Percentiles rank a stretch among this genome's conserved stretches.
Evolutionary conservation across 495 filamentous ascomycete species (phyloP).

Genomic region (Usnea hakonensis): DNA sequence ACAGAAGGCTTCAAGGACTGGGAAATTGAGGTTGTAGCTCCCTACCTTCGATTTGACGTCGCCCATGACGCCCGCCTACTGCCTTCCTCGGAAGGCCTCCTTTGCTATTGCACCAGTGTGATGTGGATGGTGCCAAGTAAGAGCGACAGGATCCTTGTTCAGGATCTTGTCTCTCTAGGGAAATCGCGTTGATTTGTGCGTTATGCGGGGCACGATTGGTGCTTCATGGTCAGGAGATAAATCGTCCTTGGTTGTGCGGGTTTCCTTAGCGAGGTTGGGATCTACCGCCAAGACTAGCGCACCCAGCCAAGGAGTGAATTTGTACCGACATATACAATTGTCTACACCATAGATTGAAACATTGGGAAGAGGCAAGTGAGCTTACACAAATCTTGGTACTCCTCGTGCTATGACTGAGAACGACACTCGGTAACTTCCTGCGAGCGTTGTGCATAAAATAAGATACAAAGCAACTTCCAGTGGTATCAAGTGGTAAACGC

Average conservation of each 20-base stretch:
- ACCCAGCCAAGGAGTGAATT: background rate
- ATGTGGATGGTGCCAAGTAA: slow-evolving; percentile 2
- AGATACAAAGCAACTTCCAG: slow-evolving; percentile 6
- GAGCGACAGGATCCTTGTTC: slow-evolving; percentile 23
- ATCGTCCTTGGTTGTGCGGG: slow-evolving; percentile 17
- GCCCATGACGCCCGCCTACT: slow-evolving; percentile 24
- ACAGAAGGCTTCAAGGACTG: background rate
- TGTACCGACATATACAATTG: background rate
- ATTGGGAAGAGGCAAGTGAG: background rate
- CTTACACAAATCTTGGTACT: background rate
- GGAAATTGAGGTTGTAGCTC: background rate
- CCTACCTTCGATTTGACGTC: slow-evolving; percentile 30
- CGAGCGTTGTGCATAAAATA: background rate
- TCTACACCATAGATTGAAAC: no score
- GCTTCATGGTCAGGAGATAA: background rate
- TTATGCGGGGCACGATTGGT: background rate
- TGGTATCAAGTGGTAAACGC: slow-evolving; percentile 15
- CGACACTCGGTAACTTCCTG: background rate
- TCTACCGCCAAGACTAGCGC: slow-evolving; percentile 2
- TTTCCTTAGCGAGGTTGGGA: slow-evolving; percentile 17
- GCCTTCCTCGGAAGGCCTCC: slow-evolving; percentile 27
- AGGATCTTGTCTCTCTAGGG: slow-evolving; percentile 24
- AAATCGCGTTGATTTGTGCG: background rate
- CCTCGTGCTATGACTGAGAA: background rate
- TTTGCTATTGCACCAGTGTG: slow-evolving; percentile 24